Conservation (phyloP, 2,329 filamentous ascomycete genomes). For the Nannizziopsis arthrosporioides region DNA sequence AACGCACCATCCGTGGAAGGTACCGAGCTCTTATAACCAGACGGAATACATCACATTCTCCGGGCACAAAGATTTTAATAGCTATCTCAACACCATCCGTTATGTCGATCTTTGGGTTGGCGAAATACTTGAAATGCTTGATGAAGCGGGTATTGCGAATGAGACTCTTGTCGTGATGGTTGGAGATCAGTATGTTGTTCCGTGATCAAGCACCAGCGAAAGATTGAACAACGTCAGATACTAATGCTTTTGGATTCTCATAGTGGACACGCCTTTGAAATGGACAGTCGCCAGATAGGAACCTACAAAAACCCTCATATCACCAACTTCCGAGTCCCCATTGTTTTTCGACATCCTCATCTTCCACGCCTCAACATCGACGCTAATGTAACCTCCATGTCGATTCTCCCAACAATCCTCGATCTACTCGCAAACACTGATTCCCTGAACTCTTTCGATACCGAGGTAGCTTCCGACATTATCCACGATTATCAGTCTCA, state of each 20-base stretch:
- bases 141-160: slow-evolving; percentile 35
- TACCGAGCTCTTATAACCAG: slow-evolving; percentile 23
- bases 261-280: slow-evolving; percentile 34
- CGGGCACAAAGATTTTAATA: slow-evolving; percentile 29
- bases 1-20: slow-evolving; percentile 36
- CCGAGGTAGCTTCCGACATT: slow-evolving; percentile 28
- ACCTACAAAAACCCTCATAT: slow-evolving; percentile 37
- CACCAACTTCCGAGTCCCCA: slow-evolving; percentile 35
- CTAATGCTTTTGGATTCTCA: not conserved
- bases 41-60: slow-evolving; percentile 20
- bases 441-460: slow-evolving; percentile 28
- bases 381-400: slow-evolving; percentile 32
- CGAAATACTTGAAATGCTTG: slow-evolving; percentile 31
- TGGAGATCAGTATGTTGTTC: slow-evolving; percentile 30
- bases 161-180: slow-evolving; percentile 38
- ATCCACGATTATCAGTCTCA: slow-evolving; percentile 38
- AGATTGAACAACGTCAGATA: not conserved
- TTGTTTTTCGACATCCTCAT: slow-evolving; percentile 36
- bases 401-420: slow-evolving; percentile 37
- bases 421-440: slow-evolving; percentile 34
- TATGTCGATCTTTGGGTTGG: slow-evolving; percentile 33
- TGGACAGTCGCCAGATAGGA: slow-evolving; percentile 29
- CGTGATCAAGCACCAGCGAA: not conserved
- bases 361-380: slow-evolving; percentile 33
- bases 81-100: slow-evolving; percentile 34